Conservation (phyloP, 2,329 filamentous ascomycete genomes). For the Stagonosporopsis vannaccii region DNA sequence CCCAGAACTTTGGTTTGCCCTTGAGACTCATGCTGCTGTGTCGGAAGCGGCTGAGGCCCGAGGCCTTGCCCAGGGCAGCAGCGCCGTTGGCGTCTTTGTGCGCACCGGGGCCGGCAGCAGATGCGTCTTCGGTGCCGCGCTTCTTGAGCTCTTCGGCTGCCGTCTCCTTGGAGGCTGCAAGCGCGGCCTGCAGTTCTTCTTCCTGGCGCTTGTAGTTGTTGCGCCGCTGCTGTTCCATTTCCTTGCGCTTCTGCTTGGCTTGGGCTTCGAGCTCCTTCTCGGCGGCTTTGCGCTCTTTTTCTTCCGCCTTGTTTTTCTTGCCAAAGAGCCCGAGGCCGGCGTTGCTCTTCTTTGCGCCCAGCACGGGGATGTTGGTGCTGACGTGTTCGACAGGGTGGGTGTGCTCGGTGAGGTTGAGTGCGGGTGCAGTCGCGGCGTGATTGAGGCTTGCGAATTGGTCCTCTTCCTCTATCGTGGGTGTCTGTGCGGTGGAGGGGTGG, state of each 20-base stretch:
- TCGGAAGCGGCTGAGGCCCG: constrained; percentile 69
- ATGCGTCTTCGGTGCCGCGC: constrained; percentile 19
- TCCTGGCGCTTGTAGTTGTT: constrained; percentile 65
- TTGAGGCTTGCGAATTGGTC: constrained; percentile 66
- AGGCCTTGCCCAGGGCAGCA: constrained; percentile 41
- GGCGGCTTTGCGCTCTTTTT: constrained; percentile 66
- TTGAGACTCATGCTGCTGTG: constrained; percentile 80
- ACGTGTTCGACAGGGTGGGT: constrained; percentile 42
- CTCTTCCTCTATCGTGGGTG: constrained; percentile 53
- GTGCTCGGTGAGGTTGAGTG: constrained; percentile 44
- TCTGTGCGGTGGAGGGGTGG: constrained; percentile 45
- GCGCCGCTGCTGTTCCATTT: constrained; percentile 60
- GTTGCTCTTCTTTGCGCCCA: constrained; percentile 42
- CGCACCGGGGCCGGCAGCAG: constrained; percentile 1
- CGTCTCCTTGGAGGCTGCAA: constrained; percentile 71
- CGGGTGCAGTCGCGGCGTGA: constrained; percentile 70
- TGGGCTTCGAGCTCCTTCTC: constrained; percentile 61
- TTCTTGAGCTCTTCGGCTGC: constrained; percentile 58
- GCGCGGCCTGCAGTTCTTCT: constrained; percentile 68
- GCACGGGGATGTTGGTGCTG: constrained; percentile 46
- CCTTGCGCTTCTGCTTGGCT: constrained; percentile 57
- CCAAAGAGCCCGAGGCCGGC: constrained; percentile 50
- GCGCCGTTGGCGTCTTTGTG: constrained; percentile 46
- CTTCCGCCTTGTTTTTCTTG: constrained; percentile 68
- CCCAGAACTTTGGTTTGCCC: constrained; percentile 75